phyloP scores from a whole-genome alignment of 1,284 basidiomycete genomes.

The Papiliotrema flavescens region DNA sequence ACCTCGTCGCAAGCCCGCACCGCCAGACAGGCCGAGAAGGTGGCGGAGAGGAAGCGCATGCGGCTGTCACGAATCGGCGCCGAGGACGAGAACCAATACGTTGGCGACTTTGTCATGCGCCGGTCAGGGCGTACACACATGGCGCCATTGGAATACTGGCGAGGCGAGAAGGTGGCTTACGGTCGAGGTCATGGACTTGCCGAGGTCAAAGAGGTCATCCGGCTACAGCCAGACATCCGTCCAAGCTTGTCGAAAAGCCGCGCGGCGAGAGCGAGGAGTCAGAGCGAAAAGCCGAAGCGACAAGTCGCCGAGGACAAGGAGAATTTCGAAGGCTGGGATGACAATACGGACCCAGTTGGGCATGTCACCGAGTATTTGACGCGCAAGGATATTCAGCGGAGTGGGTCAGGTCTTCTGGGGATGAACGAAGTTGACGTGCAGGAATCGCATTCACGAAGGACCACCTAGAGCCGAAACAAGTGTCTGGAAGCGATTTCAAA shows the following conservation, averaged over 20 bases:
- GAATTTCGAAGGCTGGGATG: constrained; percentile 74
- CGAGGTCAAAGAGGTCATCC: constrained; percentile 74
- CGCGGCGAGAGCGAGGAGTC: constrained; percentile 1
- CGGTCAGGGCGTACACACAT: constrained; percentile 64
- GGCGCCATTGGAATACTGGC: constrained; percentile 85
- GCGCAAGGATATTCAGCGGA: constrained; percentile 60
- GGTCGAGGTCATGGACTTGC: constrained; percentile 61
- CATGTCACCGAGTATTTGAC: constrained; percentile 67
- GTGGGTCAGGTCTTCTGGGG: constrained; percentile 54
- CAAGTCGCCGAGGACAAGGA: constrained; percentile 53
- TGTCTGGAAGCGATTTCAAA: constrained; percentile 64
- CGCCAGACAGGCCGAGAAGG: not conserved
- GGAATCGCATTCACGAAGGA: constrained; percentile 13
- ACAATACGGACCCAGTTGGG: constrained; percentile 65
- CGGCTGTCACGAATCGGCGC: constrained; percentile 21
- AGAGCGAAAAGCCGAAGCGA: constrained; percentile 23
- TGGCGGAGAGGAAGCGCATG: constrained; percentile 8
- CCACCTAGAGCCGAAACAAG: constrained; percentile 53
- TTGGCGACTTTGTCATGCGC: constrained; percentile 59
- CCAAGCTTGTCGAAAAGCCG: not conserved
- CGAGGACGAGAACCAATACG: constrained; percentile 20
- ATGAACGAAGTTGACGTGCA: not conserved
- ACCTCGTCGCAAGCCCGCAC: not conserved
- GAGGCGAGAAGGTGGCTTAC: constrained; percentile 84
- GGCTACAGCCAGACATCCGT: not conserved